Evolutionary conservation across 805 yeast species (phyloP), one percentile per base, ranked within the genome.

Genomic region (Suhomyces canberraensis): DNA sequence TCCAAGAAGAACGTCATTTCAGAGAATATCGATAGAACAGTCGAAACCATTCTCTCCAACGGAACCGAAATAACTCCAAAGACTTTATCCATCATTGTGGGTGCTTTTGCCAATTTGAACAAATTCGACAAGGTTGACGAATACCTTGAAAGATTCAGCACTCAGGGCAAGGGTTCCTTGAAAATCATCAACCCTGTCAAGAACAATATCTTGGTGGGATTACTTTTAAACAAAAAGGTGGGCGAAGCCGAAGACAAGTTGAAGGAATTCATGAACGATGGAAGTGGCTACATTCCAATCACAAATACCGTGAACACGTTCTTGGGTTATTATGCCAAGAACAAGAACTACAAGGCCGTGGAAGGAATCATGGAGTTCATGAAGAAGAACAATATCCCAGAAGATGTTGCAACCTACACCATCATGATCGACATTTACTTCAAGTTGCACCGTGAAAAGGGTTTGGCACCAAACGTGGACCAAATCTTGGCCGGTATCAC

Each of bases 371-470:
- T 64, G 18, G 41, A 68, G 22, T 61, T 63, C 40, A 72, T 80
- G 76, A 52, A 50, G 26, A 54, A 53, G 21, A 40, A 61, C 17
- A 52, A 60, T 3, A 55, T 81, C 16, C 49, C 64, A 25, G 82
- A 83, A 18, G 85, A 79, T 52, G 66, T 78, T 31, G 78, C 78
- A 13, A 81, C 90, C 2, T 76, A 76, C 57, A 73, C 89, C 3
- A 71, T 75, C 24, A 59, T 81, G 16, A 66, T 81, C 36, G 79
- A 81, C 48, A 57, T 71, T 35, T 64, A 71, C 44, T 66, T 81
- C 60, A 77, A 76, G 51, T 39, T 60, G 24, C 61, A 68, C 22
- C 58, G 58, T 26, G 61, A 60, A n/a, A 63, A 71, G 24, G 78
- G 77, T 8, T 54, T 60, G 40, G 48, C 58, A 2, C 70, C 78